Evolutionary conservation across 1,284 basidiomycete genomes (phyloP).

Genomic region (Cronartium quercuum): DNA sequence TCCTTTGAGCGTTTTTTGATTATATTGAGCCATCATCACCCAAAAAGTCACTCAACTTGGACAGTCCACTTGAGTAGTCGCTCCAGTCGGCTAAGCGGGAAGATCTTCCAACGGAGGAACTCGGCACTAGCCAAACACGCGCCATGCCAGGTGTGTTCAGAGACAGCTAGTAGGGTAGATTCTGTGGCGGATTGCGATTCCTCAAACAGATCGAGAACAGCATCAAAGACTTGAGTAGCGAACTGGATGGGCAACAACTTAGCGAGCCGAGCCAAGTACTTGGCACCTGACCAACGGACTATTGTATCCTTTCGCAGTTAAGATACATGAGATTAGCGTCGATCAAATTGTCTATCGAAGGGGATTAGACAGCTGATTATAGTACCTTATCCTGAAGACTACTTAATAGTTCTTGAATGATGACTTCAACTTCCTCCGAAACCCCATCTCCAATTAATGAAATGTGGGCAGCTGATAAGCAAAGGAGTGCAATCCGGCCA

Average conservation of each 20-base stretch:
- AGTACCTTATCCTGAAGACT: constrained; percentile 73
- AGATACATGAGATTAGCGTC: constrained; percentile 10
- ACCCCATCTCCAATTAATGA: constrained; percentile 41
- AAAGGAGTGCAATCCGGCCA: constrained; percentile 42
- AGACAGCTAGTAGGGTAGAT: constrained; percentile 58
- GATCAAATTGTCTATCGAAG: neutral
- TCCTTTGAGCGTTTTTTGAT: neutral
- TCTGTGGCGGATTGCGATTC: constrained; percentile 56
- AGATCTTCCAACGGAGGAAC: constrained; percentile 72
- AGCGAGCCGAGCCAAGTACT: constrained; percentile 79
- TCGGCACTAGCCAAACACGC: constrained; percentile 88
- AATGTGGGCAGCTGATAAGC: neutral
- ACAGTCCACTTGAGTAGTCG: constrained; percentile 68
- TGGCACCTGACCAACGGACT: constrained; percentile 90
- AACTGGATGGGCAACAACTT: constrained; percentile 71
- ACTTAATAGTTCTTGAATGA: constrained; percentile 68
- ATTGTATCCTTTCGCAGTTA: constrained; percentile 67
- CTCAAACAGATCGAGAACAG: constrained; percentile 63
- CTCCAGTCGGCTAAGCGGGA: constrained; percentile 58
- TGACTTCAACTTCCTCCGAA: constrained; percentile 69
- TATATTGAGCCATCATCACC: constrained; percentile 34
- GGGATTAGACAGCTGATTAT: constrained; percentile 8
- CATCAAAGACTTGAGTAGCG: constrained; percentile 71
- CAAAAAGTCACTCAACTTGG: constrained; percentile 57
- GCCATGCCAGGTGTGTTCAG: constrained; percentile 88